Base-by-base conservation (phyloP, 305 asterid genomes). In the Fraxinus latifolia region DNA sequence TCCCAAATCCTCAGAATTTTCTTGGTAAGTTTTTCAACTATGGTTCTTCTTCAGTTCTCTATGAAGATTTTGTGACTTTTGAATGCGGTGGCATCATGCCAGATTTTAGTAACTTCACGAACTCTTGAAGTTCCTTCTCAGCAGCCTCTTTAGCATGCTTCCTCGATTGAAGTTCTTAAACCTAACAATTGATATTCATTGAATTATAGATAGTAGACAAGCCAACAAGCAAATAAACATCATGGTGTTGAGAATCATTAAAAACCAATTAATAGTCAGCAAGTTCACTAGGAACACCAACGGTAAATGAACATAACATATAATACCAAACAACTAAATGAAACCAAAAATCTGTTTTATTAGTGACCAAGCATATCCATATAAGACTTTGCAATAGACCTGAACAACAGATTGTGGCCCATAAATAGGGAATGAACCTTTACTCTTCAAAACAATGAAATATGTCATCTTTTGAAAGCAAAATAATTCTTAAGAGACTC, bases 401-500 rank as follows among this genome's bases (percentile, higher is more conserved):
- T 94, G 97, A 86, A 50, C 80, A 81, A 88, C 87, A 65, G 95
- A 79, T 83, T 97, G 91, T 76, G 98, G 97, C 80, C 96, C 95
- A 87, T 91, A 95, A 81, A 92, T 84, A 86, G 92, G 90, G 73
- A 67, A 82, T 74, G 90, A 88, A 78, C 96, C 93, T 88, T 87
- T 92, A 44, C 90, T 79, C 88, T 90, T 97, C 85, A 90, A 67
- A 82, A 86, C 78, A 27, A 93, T 82, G 86, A 95, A 95, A 91
- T 83, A 92, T 31, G 32, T 92, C 96, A 85, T 95, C 97, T 79
- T 86, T 90, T 14, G 99, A 91, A 81, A 95, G 93, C 86, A 95
- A 79, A 93, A 86, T 94, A 95, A 89, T 95, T 91, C 89, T 92
- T 97, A 79, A 92, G 94, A 82, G 99, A 94, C 83, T 95, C 98